Evolutionary conservation across 2,329 filamentous ascomycete genomes (phyloP).

Genomic region (Ceratocystis papillata): DNA sequence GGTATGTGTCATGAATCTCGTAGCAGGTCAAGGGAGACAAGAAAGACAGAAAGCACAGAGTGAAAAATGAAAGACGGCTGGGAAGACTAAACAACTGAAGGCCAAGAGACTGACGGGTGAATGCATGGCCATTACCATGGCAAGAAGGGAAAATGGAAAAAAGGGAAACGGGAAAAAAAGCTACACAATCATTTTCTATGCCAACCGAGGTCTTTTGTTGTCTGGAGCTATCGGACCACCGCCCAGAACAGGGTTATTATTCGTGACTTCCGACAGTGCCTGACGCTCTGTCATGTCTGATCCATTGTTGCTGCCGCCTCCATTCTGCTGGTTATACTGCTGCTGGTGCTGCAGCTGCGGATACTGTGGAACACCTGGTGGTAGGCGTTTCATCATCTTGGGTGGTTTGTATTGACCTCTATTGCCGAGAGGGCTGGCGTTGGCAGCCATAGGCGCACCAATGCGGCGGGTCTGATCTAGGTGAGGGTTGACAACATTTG

Average conservation of each 20-base stretch:
- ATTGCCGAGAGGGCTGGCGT: constrained; percentile 48
- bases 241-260: constrained; percentile 32
- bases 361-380: constrained; percentile 29
- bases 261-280: constrained; percentile 42
- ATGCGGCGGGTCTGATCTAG: constrained; percentile 47
- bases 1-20: neutral
- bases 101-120: too few species aligned
- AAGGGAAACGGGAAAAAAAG: neutral
- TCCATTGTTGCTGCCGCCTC: neutral
- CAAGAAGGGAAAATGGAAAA: neutral
- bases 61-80: too few species aligned
- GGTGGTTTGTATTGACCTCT: constrained; percentile 47
- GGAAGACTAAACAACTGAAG: too few species aligned
- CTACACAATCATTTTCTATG: constrained; percentile 26
- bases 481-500: constrained; percentile 43
- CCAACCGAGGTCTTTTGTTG: constrained; percentile 43
- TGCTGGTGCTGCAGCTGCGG: constrained; percentile 27
- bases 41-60: too few species aligned
- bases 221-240: constrained; percentile 33
- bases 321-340: constrained; percentile 23
- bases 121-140: too few species aligned
- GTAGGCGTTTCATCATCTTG: constrained; percentile 46
- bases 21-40: neutral
- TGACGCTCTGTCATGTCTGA: constrained; percentile 30
- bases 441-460: constrained; percentile 39